phyloP scores from a whole-genome alignment of 148 eudicot genomes.

The Rhododendron molle region DNA sequence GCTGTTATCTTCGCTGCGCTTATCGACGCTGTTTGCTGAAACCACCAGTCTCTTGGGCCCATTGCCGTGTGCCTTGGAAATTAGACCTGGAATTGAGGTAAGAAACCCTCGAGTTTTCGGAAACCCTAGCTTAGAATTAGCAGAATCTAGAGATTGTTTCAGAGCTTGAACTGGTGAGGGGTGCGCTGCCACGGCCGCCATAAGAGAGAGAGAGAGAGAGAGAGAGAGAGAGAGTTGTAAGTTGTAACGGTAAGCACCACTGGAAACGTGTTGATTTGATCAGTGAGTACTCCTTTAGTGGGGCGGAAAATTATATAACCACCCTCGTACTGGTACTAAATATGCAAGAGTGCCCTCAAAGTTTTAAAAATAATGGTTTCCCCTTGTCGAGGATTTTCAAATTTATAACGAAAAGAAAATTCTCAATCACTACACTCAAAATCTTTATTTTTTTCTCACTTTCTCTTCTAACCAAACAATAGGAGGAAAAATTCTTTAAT shows the following conservation, averaged over 20 bases:
- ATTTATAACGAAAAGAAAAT: too few relatives aligned
- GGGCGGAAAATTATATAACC: too few relatives aligned
- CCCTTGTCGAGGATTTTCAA: too few relatives aligned
- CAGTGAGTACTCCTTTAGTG: too few relatives aligned
- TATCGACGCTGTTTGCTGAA: conserved; percentile 31
- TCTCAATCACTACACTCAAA: too few relatives aligned
- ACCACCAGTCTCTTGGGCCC: conserved; percentile 24
- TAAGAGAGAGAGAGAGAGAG: conserved; percentile 17
- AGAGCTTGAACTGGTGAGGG: conserved; percentile 2
- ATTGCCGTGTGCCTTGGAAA: conserved; percentile 11
- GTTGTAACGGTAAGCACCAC: background rate
- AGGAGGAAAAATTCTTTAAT: too few relatives aligned
- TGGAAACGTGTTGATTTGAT: too few relatives aligned
- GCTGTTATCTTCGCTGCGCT: conserved; percentile 10
- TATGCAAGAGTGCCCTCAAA: too few relatives aligned
- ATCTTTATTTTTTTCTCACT: too few relatives aligned
- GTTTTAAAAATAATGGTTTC: too few relatives aligned
- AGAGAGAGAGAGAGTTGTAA: background rate
- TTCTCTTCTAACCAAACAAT: too few relatives aligned
- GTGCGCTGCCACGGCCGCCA: conserved; percentile 34
- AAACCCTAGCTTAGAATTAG: background rate
- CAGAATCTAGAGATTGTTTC: conserved; percentile 4
- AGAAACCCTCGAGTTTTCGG: conserved; percentile 3
- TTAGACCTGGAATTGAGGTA: conserved; percentile 1
- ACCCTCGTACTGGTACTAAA: too few relatives aligned